Conservation (phyloP, 1,284 basidiomycete species). For the Cryptococcus deneoformans region DNA sequence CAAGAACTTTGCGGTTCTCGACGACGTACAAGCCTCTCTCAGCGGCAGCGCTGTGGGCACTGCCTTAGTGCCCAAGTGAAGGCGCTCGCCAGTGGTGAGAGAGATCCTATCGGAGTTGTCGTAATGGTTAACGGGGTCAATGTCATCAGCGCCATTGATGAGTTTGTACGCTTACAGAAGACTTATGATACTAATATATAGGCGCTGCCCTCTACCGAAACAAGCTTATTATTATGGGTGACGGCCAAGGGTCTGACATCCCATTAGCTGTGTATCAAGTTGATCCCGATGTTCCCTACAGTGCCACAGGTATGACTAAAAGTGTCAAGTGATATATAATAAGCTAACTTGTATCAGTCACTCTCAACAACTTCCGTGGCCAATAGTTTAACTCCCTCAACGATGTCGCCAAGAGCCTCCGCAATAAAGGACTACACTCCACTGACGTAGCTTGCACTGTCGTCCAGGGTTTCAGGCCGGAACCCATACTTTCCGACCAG, state of each 20-base stretch:
- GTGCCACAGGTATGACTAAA: conserved; percentile 51
- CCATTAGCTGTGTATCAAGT: conserved; percentile 65
- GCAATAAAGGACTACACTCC: background rate
- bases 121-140: conserved; percentile 33
- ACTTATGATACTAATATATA: conserved; percentile 22
- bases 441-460: conserved; percentile 18
- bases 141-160: conserved; percentile 71
- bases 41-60: conserved; percentile 37
- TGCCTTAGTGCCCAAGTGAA: conserved; percentile 52
- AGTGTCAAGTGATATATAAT: too few relatives aligned
- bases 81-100: conserved; percentile 51
- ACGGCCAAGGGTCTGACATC: conserved; percentile 59
- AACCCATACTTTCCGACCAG: conserved; percentile 62
- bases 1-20: conserved; percentile 27
- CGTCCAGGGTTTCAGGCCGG: conserved; percentile 33
- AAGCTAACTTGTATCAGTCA: conserved; percentile 29
- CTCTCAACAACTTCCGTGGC: conserved; percentile 68
- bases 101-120: conserved; percentile 30
- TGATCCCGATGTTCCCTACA: conserved; percentile 62
- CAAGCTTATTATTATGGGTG: conserved; percentile 62
- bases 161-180: conserved; percentile 2
- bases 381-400: conserved; percentile 76
- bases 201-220: conserved; percentile 60
- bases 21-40: conserved; percentile 14
- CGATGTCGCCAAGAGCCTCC: conserved; percentile 64